A percentile compares a stretch with the other conserved stretches of the same genome.
phyloP scores from a whole-genome alignment of 2,329 filamentous ascomycete species.

The Achaetomium macrosporum region DNA sequence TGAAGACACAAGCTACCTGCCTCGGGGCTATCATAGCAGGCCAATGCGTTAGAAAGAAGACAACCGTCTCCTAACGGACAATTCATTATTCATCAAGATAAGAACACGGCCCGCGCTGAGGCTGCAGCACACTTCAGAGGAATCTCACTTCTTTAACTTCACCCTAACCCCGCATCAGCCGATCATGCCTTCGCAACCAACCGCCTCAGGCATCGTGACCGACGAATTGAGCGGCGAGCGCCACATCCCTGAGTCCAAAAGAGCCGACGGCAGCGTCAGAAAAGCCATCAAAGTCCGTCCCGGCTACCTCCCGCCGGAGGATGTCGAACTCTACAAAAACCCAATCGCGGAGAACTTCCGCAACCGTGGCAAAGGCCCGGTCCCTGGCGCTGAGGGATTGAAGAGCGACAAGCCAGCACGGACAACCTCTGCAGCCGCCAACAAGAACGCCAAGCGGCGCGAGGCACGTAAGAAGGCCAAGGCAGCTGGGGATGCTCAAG shows the following conservation, averaged over 20 bases:
- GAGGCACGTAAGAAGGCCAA: constrained; percentile 53
- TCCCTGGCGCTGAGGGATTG: constrained; percentile 67
- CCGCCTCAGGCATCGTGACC: constrained; percentile 69
- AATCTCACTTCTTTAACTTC: no score
- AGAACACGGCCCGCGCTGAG: no score
- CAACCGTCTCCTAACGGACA: background rate
- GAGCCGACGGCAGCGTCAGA: constrained; percentile 83
- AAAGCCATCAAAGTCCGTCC: constrained; percentile 92
- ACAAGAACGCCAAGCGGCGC: constrained; percentile 79
- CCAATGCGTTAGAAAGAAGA: background rate
- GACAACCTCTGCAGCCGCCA: constrained; percentile 48
- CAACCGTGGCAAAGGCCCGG: constrained; percentile 61
- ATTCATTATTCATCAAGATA: no score
- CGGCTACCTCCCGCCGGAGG: constrained; percentile 89
- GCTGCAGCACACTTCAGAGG: background rate
- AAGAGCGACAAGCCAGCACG: constrained; percentile 40
- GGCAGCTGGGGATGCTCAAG: constrained; percentile 52
- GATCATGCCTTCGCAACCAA: constrained; percentile 44
- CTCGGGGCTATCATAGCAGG: background rate
- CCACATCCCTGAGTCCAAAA: constrained; percentile 80
- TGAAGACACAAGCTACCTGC: no score
- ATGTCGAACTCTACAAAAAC: constrained; percentile 95
- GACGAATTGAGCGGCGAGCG: constrained; percentile 72
- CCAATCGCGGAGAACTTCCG: constrained; percentile 80
- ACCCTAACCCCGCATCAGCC: background rate